These are phyloP conservation scores for Heterobasidion occidentale DNA, from an alignment of 1,284 basidiomycete genomes.

Conservation along the genomic window DNA sequence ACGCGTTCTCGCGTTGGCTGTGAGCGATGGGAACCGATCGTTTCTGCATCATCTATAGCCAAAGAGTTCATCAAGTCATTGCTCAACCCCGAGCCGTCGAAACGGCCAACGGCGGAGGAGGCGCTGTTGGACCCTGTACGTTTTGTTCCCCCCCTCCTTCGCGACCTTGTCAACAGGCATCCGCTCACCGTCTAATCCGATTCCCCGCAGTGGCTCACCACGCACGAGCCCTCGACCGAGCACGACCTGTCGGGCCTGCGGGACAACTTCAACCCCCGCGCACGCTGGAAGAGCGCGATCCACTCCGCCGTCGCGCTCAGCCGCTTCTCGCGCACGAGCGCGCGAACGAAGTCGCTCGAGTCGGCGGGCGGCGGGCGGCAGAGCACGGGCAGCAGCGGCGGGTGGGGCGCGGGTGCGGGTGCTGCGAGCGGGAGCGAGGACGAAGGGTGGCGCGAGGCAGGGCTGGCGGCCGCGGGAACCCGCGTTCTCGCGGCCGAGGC, in stretches of 20 bases:
- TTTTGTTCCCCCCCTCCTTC: background rate
- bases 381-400: background rate
- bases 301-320: conserved; percentile 48
- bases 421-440: conserved; percentile 2
- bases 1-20: background rate
- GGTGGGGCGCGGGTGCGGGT: background rate
- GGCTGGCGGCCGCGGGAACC: no score
- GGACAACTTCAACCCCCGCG: conserved; percentile 69
- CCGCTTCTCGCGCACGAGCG: conserved; percentile 36
- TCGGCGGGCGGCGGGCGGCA: conserved; percentile 11
- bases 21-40: background rate
- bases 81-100: conserved; percentile 65
- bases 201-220: conserved; percentile 52
- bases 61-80: conserved; percentile 80
- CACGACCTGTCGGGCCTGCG: conserved; percentile 73
- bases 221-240: conserved; percentile 47
- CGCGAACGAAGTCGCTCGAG: conserved; percentile 21
- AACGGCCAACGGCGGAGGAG: conserved; percentile 69
- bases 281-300: conserved; percentile 65
- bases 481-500: no score
- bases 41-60: conserved; percentile 33
- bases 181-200: background rate
- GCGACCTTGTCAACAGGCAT: background rate
- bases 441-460: conserved; percentile 4
- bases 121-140: conserved; percentile 50